Evolutionary conservation across 1,284 basidiomycete species (phyloP), one percentile per base, ranked within the genome.

Genomic region (Heterobasidion occidentale): DNA sequence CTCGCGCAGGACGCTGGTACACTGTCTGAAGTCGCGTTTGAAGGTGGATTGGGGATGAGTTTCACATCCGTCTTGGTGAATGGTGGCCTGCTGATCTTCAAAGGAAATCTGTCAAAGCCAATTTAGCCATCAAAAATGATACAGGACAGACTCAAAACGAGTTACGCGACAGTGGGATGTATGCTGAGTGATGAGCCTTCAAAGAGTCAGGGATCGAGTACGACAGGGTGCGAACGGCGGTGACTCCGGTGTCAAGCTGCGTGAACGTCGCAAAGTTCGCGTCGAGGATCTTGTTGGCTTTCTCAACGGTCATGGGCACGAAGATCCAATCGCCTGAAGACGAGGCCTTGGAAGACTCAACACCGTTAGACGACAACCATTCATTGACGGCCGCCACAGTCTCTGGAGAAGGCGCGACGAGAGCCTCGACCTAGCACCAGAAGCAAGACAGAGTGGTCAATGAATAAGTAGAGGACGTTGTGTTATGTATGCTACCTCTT

Each of bases 371-470:
- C 1, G 64, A 57, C 14, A 73, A 63, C 66, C 67, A 74, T 46
- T 64, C 53, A 36, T 66, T 63, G 12, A 74, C 69, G 6, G 65
- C 60, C 7, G 59, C 58, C 9, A 67, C 60, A 7, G 67, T 64
- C 17, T 68, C 68, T 3, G 60, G 53, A 8, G 63, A 59, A 4
- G 75, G 75, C 3, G 65, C 64, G 15, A 72, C 69, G 59, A 70
- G 72, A 7, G 65, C 61, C 56, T 72, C 70, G 9, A 69, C 70
- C 63, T 70, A 19, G 19, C 19, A 2, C 19, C 19, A 19, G 19
- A 19, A 19, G 19, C 19, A 19, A 19, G 19, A 2, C 19, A 19
- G 19, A 19, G 19, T 15, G 38, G 15, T 42, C 9, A 42, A 42
- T 9, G 19, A 19, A 19, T 19, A 2, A 19, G 19, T 19, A 19